Conservation (phyloP, 2,329 filamentous ascomycete genomes). For the Thielaviopsis euricoi region DNA sequence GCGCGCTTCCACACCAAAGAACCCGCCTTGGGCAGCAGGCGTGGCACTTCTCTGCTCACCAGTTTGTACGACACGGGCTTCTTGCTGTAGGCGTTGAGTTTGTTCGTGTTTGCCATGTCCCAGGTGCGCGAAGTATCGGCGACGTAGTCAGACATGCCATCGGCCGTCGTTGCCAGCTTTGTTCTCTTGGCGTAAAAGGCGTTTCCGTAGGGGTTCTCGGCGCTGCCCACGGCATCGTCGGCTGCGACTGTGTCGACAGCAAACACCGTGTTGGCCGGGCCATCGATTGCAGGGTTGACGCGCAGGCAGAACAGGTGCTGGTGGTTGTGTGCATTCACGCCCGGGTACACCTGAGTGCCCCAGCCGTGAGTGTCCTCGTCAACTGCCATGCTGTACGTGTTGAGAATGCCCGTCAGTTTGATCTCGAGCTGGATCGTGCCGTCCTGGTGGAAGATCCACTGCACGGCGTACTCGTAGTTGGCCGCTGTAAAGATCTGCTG, state of each 20-base stretch:
- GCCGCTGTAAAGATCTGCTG: constrained; percentile 90
- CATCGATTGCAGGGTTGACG: constrained; percentile 75
- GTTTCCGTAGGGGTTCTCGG: constrained; percentile 78
- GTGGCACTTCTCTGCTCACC: constrained; percentile 68
- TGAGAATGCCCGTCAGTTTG: constrained; percentile 80
- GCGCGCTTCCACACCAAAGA: constrained; percentile 80
- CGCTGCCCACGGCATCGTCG: constrained; percentile 54
- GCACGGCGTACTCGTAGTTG: constrained; percentile 73
- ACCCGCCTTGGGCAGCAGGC: constrained; percentile 62
- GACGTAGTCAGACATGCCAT: constrained; percentile 65
- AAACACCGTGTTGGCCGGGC: constrained; percentile 69
- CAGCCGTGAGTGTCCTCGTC: constrained; percentile 72
- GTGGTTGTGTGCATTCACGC: constrained; percentile 90
- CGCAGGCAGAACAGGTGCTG: constrained; percentile 90
- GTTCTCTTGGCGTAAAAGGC: constrained; percentile 78
- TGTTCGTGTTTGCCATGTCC: constrained; percentile 78
- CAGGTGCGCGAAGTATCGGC: constrained; percentile 65
- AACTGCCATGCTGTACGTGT: constrained; percentile 70
- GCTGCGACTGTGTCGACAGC: constrained; percentile 60
- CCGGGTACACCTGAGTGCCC: constrained; percentile 80
- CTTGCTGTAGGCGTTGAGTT: constrained; percentile 69
- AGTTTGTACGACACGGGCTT: constrained; percentile 82
- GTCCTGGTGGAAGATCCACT: constrained; percentile 88
- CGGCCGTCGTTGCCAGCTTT: constrained; percentile 52
- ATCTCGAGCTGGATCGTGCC: constrained; percentile 85